Percentiles rank a stretch among this genome's conserved stretches.
Evolutionary conservation across 306 rosid genomes (phyloP).

Genomic region (Ammopiptanthus mongolicus): DNA sequence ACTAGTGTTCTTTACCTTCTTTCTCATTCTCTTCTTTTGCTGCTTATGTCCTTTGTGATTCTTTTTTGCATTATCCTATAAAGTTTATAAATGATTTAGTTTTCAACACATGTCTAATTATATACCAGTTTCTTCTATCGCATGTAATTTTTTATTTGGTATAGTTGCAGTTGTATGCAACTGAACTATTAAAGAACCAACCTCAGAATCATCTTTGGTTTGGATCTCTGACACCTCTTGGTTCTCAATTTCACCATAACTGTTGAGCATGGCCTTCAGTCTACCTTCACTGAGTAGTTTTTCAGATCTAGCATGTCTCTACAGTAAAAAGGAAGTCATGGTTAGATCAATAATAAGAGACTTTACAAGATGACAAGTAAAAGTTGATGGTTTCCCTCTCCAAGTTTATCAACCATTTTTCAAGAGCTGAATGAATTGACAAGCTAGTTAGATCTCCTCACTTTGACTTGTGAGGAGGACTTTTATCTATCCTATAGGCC

Average conservation of each 20-base stretch:
- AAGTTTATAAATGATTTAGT: not conserved
- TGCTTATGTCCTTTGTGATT: conserved; percentile 24
- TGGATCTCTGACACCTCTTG: conserved; percentile 47
- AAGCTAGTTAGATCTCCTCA: not conserved
- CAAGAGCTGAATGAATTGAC: not conserved
- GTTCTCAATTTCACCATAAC: conserved; percentile 72
- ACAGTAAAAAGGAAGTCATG: conserved; percentile 15
- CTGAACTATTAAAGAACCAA: conserved; percentile 29
- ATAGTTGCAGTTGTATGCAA: not conserved
- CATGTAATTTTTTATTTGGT: not conserved
- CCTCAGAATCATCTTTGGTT: conserved; percentile 43
- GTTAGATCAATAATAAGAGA: not conserved
- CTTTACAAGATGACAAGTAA: not conserved
- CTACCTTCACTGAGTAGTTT: conserved; percentile 66
- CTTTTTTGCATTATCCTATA: conserved; percentile 42
- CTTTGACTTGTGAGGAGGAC: not conserved
- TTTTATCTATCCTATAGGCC: not conserved
- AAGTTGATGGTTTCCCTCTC: not conserved
- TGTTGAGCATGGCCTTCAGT: conserved; percentile 66
- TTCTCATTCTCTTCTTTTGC: conserved; percentile 34
- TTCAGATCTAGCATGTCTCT: conserved; percentile 89
- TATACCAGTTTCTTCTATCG: not conserved
- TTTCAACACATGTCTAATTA: not conserved
- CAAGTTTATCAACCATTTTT: not conserved
- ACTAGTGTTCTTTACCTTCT: conserved; percentile 41